phyloP scores from a whole-genome alignment of 768 basidiomycete genomes.

The Lepiota brunneoincarnata region DNA sequence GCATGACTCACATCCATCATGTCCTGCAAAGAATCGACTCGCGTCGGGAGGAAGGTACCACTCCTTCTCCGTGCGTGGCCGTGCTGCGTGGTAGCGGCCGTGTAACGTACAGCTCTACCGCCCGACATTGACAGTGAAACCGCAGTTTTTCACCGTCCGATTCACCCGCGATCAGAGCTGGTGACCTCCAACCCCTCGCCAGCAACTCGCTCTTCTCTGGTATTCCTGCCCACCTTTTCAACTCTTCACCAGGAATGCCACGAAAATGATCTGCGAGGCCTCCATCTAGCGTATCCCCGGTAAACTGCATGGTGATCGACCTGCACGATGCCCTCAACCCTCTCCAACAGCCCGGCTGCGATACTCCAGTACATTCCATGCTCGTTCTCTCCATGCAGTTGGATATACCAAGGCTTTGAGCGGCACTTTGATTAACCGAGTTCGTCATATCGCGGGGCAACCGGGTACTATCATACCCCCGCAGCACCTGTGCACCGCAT shows the following conservation, averaged over 20 bases:
- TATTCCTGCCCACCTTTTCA: conserved; percentile 18
- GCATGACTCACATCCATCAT: conserved; percentile 27
- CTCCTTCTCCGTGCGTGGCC: too few relatives aligned
- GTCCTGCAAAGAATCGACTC: conserved; percentile 22
- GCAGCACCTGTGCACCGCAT: conserved; percentile 28
- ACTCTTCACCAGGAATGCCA: conserved; percentile 13
- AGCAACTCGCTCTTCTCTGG: conserved; percentile 19
- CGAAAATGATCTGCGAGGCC: conserved; percentile 27
- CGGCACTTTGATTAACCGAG: neutral
- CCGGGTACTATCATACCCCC: neutral
- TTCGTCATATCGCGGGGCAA: neutral
- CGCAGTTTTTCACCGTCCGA: conserved; percentile 14
- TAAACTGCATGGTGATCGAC: conserved; percentile 22
- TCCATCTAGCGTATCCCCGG: conserved; percentile 29
- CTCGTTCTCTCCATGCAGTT: conserved; percentile 7
- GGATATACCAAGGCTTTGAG: neutral
- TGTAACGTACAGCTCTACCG: conserved; percentile 23
- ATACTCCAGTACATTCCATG: conserved; percentile 21
- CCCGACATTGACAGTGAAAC: conserved; percentile 26
- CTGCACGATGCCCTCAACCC: conserved; percentile 22
- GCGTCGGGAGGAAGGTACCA: too few relatives aligned
- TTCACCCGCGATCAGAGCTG: neutral
- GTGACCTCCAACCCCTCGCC: conserved; percentile 21
- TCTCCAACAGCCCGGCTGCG: conserved; percentile 23
- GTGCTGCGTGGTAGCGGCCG: conserved; percentile 24